Evolutionary conservation across 176 grass and related monocot species (phyloP).

Genomic region (Oryza officinalis): DNA sequence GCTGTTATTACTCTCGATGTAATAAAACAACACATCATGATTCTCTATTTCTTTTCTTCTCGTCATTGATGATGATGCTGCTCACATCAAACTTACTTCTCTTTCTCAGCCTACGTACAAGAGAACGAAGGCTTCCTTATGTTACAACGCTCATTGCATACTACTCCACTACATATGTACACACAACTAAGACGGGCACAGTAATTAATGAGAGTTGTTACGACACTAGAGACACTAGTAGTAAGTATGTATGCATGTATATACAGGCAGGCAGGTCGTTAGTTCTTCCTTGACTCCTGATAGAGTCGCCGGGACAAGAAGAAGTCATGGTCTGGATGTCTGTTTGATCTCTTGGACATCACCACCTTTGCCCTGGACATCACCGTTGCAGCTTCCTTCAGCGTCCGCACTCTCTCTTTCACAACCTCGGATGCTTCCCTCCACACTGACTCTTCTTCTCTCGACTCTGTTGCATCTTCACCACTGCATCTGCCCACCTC

Average conservation of each 20-base stretch:
- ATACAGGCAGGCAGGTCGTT: background rate
- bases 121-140: background rate
- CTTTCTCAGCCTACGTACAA: background rate
- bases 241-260: background rate
- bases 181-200: background rate
- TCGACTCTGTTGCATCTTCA: background rate
- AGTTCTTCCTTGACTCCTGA: background rate
- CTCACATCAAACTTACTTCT: too few species aligned
- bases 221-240: background rate
- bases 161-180: background rate
- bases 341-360: conserved; percentile 18
- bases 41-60: background rate
- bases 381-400: conserved; percentile 45
- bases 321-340: conserved; percentile 77
- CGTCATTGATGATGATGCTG: background rate
- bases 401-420: conserved; percentile 52
- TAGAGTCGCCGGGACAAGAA: conserved; percentile 51
- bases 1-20: too few species aligned
- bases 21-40: background rate
- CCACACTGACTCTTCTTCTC: background rate
- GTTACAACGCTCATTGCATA: background rate
- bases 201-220: too few species aligned
- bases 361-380: conserved; percentile 59
- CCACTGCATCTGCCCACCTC: conserved; percentile 16
- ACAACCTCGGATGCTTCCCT: conserved; percentile 23